These are phyloP conservation scores for Aspergillus transmontanensis DNA, from an alignment of 2,329 filamentous ascomycete genomes.

Conservation along the genomic window DNA sequence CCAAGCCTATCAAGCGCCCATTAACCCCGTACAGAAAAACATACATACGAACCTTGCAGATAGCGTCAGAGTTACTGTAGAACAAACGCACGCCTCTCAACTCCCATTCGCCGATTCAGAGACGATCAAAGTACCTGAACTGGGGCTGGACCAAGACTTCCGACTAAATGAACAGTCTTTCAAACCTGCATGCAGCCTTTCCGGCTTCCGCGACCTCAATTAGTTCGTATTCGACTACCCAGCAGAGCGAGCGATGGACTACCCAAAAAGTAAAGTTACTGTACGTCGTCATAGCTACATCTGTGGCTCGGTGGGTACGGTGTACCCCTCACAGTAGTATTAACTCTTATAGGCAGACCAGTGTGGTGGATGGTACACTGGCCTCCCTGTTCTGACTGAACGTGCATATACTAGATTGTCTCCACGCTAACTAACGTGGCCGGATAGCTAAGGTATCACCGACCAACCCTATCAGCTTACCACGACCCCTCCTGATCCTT, in stretches of 20 bases:
- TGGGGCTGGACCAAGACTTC: background rate
- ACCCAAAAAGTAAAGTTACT: background rate
- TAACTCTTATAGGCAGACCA: background rate
- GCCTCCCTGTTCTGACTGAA: background rate
- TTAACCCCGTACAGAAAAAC: background rate
- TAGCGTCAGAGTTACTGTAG: background rate
- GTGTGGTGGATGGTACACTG: background rate
- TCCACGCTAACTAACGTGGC: conserved; percentile 2
- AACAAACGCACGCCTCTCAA: background rate
- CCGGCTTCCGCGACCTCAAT: background rate
- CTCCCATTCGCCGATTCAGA: background rate
- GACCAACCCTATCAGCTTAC: background rate
- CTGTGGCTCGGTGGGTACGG: background rate
- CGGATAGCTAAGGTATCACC: background rate
- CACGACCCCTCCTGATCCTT: conserved; percentile 1
- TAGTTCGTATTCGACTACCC: background rate
- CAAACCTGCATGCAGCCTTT: background rate
- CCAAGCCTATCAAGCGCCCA: background rate
- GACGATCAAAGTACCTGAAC: background rate
- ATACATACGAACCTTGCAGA: background rate
- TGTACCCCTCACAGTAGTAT: background rate
- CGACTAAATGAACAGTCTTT: background rate
- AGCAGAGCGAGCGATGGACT: background rate
- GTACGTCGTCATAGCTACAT: background rate
- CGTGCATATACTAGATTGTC: background rate